phyloP scores from a whole-genome alignment of 257 asterid genomes.

The Fraxinus quadrangulata region DNA sequence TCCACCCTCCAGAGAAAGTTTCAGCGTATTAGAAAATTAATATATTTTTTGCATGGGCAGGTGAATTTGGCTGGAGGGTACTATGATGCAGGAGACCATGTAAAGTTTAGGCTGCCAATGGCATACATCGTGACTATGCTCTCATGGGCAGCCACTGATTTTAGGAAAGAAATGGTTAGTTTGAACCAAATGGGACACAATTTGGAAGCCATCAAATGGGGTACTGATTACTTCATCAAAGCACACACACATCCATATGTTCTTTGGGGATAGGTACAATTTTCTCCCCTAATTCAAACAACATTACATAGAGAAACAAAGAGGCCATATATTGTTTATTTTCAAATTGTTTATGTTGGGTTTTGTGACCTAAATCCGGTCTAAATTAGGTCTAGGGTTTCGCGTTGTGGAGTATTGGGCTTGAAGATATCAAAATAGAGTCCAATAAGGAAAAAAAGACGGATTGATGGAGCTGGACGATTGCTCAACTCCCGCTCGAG shows the following conservation, averaged over 20 bases:
- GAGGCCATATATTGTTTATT: neutral
- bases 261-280: constrained; percentile 75
- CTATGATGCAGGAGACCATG: constrained; percentile 94
- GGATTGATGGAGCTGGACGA: no score
- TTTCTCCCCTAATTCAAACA: neutral
- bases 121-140: constrained; percentile 71
- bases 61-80: constrained; percentile 93
- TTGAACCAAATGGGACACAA: constrained; percentile 64
- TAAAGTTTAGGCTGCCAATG: constrained; percentile 85
- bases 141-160: constrained; percentile 78
- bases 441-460: no score
- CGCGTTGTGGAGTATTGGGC: no score
- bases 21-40: neutral
- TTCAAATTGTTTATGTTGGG: no score
- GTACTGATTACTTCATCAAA: constrained; percentile 81
- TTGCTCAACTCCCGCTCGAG: no score
- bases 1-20: no score
- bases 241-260: constrained; percentile 71
- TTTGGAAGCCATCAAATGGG: constrained; percentile 87
- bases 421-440: no score
- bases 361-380: no score
- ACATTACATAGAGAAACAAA: neutral
- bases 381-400: no score
- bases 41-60: constrained; percentile 36
- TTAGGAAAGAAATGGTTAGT: constrained; percentile 38